Conservation (phyloP, 768 basidiomycete genomes). For the Naganishia antarctica region DNA sequence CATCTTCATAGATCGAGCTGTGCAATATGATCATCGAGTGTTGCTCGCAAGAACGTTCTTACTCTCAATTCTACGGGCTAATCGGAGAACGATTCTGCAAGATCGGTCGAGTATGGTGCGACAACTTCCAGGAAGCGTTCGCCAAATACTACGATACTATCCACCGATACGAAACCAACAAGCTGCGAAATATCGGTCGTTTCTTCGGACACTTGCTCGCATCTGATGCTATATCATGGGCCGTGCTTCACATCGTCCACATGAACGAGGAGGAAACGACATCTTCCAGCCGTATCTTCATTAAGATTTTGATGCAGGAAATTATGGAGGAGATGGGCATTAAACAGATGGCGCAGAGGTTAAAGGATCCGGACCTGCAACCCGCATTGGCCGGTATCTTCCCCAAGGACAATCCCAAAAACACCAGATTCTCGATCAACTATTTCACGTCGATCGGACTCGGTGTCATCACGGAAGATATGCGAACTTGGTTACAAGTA, state of each 20-base stretch:
- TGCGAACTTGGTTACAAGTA: conserved; percentile 93
- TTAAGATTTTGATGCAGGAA: conserved; percentile 94
- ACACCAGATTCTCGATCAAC: conserved; percentile 87
- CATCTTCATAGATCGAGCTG: conserved; percentile 68
- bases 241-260: conserved; percentile 72
- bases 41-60: conserved; percentile 98
- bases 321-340: conserved; percentile 91
- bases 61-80: conserved; percentile 94
- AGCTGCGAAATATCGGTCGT: conserved; percentile 89
- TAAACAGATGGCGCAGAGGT: conserved; percentile 76
- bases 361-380: conserved; percentile 78
- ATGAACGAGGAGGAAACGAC: conserved; percentile 98
- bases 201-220: conserved; percentile 91
- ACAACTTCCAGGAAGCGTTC: conserved; percentile 81
- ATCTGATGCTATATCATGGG: conserved; percentile 85
- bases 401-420: conserved; percentile 92
- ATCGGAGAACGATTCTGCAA: conserved; percentile 95
- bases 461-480: conserved; percentile 85
- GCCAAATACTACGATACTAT: conserved; percentile 87
- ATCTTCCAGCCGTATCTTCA: conserved; percentile 88
- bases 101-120: conserved; percentile 90
- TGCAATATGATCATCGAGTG: conserved; percentile 99
- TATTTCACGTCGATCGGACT: conserved; percentile 95
- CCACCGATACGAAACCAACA: conserved; percentile 98
- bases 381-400: conserved; percentile 75